phyloP scores from a whole-genome alignment of 768 basidiomycete species.

The Suillus weaverae region DNA sequence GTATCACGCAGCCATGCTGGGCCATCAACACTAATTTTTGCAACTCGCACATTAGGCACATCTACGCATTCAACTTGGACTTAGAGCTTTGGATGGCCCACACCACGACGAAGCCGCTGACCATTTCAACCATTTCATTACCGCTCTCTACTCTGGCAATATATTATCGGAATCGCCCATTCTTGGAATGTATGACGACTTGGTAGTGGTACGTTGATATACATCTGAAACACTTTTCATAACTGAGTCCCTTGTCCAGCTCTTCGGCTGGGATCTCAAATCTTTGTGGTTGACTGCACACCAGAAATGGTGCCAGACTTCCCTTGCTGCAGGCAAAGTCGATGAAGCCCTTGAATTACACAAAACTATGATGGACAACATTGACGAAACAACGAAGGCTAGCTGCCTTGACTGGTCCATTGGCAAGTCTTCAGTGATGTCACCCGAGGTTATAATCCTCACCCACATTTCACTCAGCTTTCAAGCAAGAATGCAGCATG shows the following conservation, averaged over 20 bases:
- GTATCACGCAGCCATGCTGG: no score
- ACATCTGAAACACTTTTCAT: not conserved
- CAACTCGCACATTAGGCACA: no score
- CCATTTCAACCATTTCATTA: no score
- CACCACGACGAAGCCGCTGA: no score
- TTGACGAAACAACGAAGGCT: not conserved
- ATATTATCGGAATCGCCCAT: not conserved
- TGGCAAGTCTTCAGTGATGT: not conserved
- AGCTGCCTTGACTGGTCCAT: not conserved
- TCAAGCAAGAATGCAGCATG: not conserved
- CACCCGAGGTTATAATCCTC: not conserved
- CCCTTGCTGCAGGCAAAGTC: not conserved
- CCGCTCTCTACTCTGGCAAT: no score
- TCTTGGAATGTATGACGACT: no score
- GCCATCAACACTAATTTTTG: no score
- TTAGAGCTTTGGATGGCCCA: no score
- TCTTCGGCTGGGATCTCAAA: not conserved
- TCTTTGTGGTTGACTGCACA: not conserved
- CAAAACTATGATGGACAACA: not conserved
- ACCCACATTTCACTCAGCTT: not conserved
- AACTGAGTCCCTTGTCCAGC: not conserved
- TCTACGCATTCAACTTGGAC: no score
- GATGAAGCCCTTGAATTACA: not conserved
- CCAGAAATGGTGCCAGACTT: not conserved
- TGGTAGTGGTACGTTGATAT: no score